Evolutionary conservation across 208 protist species (phyloP).

Genomic region (Crithidia fasciculata): DNA sequence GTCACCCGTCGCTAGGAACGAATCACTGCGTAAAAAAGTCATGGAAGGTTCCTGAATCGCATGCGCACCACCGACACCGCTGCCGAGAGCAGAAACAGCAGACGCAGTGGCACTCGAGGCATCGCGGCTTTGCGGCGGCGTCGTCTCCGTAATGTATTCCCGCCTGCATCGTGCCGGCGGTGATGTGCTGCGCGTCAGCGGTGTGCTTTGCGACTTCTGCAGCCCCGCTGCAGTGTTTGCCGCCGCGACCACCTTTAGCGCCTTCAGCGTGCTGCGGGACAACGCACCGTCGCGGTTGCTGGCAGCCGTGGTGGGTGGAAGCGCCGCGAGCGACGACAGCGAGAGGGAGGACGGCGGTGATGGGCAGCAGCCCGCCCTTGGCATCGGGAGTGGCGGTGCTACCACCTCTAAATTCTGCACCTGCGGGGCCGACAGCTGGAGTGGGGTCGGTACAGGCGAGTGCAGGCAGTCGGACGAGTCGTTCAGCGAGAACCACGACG

Average conservation of each 20-base stretch:
- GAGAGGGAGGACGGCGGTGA: neutral
- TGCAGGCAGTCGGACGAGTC: neutral
- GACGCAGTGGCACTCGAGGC: too few species aligned
- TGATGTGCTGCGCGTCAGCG: conserved; percentile 4
- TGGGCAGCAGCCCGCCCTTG: neutral
- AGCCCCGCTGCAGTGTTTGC: neutral
- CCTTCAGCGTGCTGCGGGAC: neutral
- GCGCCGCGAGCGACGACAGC: too few species aligned
- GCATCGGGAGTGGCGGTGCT: conserved; percentile 9
- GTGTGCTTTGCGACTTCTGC: neutral
- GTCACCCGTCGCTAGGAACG: neutral
- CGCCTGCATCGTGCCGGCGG: neutral
- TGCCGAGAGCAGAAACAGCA: too few species aligned
- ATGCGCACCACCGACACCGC: too few species aligned
- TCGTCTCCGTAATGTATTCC: neutral
- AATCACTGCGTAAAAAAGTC: conserved; percentile 2
- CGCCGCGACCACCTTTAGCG: neutral
- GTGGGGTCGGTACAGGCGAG: neutral
- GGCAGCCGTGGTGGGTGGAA: too few species aligned
- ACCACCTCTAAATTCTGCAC: neutral
- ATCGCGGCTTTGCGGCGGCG: neutral
- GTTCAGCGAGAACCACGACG: conserved; percentile 16
- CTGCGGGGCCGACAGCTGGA: conserved; percentile 17
- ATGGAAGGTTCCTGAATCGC: too few species aligned
- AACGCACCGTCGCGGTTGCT: neutral